phyloP scores from a whole-genome alignment of 352 stramenopile genomes.

The Plasmopara halstedii region DNA sequence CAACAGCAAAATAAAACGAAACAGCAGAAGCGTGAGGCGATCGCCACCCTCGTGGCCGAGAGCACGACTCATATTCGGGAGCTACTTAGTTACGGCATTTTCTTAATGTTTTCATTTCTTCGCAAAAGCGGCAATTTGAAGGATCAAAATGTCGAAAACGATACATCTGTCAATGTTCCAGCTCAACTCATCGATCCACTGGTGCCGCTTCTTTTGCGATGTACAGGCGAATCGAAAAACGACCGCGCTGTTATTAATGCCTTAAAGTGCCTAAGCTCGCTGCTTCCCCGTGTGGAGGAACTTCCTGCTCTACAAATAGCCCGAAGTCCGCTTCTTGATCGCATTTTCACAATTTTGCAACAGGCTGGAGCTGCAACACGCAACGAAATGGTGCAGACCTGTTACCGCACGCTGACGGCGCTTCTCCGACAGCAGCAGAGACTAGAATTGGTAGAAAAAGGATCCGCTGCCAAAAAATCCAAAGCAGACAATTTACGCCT shows the following conservation, averaged over 20 bases:
- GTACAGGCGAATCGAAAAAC: constrained; percentile 86
- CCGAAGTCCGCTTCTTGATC: constrained; percentile 76
- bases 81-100: constrained; percentile 81
- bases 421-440: constrained; percentile 62
- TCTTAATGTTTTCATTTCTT: constrained; percentile 69
- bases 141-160: constrained; percentile 7
- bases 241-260: constrained; percentile 87
- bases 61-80: constrained; percentile 68
- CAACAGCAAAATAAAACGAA: constrained; percentile 29
- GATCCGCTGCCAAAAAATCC: constrained; percentile 5
- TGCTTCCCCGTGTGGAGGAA: constrained; percentile 78
- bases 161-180: constrained; percentile 20
- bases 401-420: constrained; percentile 90
- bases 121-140: constrained; percentile 24
- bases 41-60: constrained; percentile 19
- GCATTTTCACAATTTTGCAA: constrained; percentile 89
- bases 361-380: constrained; percentile 86
- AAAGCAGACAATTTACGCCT: constrained; percentile 47
- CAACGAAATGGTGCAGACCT: constrained; percentile 94
- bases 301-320: constrained; percentile 84
- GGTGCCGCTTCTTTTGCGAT: constrained; percentile 88
- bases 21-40: constrained; percentile 37
- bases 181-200: constrained; percentile 86
- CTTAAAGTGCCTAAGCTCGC: constrained; percentile 88
- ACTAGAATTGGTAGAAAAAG: constrained; percentile 24